Base-by-base conservation (phyloP, 352 stramenopile species). In the Pythium aphanidermatum region DNA sequence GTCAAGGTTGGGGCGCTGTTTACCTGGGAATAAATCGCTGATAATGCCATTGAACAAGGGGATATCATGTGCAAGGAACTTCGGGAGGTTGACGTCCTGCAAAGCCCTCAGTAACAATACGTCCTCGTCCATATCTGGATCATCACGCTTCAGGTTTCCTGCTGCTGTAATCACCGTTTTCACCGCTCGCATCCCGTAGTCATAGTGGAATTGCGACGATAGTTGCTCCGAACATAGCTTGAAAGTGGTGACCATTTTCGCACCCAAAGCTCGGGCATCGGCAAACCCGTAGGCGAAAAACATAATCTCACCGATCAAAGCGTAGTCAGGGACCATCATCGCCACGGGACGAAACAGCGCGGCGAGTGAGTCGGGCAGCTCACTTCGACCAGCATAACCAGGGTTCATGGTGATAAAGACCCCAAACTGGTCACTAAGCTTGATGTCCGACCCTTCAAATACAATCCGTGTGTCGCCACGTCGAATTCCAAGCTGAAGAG, bases 21-120 rank as follows among this genome's bases (percentile, higher is more conserved):
- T 95, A 2, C 89, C 90, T 0, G 94, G 92, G 51, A 98, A 98
- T 11, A 98, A 68, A 58, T 98, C 94, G 40, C 73, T 95, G 42
- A 96, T 95, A 48, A 98, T 98, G 30, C 93, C 93, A 33, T 95
- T 94, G 59, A 98, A 98, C 6, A 98, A 66, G 17, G 88, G 88
- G 32, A 98, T 95, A 61, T 98, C 94, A 33, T 96, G 91, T 2
- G 79, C 86, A 11, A 98, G 51, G 59, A 98, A 98, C 48, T 98
- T 98, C 0, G 93, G 87, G 25, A 97, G 60, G 51, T 98, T 98
- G 7, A 98, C 93, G 47, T 98, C 94, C 46, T 97, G 95, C 29
- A 98, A 80, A 2, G 91, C 87, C 8, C 91, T 71, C 14, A 98
- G 55, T n/a, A 97, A 61, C 10, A 98, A 60, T 4, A 97, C 82